phyloP scores from a whole-genome alignment of 257 asterid genomes.

The Thymus quinquecostatus region DNA sequence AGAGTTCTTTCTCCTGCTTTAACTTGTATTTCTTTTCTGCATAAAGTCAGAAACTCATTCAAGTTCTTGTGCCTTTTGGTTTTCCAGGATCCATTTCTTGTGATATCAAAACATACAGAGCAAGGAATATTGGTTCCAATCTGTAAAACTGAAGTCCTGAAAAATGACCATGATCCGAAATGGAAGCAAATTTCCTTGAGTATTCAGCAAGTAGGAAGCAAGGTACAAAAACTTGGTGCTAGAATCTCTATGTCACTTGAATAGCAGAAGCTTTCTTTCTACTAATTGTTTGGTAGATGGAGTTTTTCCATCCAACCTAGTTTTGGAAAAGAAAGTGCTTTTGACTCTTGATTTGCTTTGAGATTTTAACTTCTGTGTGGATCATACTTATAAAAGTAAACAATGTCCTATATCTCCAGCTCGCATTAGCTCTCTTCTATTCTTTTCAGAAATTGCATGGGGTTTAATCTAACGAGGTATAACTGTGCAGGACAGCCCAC shows the following conservation, averaged over 20 bases:
- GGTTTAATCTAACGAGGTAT: conserved; percentile 38
- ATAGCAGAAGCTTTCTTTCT: conserved; percentile 25
- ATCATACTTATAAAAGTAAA: conserved; percentile 20
- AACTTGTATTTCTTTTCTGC: conserved; percentile 3
- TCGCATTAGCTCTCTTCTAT: conserved; percentile 17
- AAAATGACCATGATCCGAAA: conserved; percentile 75
- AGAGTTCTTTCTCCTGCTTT: conserved; percentile 27
- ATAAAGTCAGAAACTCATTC: conserved; percentile 35
- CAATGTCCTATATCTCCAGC: conserved; percentile 18
- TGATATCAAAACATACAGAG: conserved; percentile 78
- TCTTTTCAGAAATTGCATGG: conserved; percentile 15
- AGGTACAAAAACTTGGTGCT: conserved; percentile 55
- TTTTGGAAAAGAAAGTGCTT: conserved; percentile 18
- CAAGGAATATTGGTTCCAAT: conserved; percentile 71
- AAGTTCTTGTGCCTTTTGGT: conserved; percentile 32
- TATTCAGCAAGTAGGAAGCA: conserved; percentile 95
- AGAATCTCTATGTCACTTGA: conserved; percentile 28
- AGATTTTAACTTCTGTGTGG: conserved; percentile 10
- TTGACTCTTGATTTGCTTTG: conserved; percentile 23
- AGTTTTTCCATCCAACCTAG: conserved; percentile 24
- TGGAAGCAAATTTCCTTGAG: conserved; percentile 82
- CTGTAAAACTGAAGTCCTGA: conserved; percentile 95
- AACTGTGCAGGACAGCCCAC: conserved; percentile 91
- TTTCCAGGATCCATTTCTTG: conserved; percentile 92
- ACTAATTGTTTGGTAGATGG: conserved; percentile 19